phyloP scores from a whole-genome alignment of 371 early-diverging fungal genomes.

The Mortierella sp. region DNA sequence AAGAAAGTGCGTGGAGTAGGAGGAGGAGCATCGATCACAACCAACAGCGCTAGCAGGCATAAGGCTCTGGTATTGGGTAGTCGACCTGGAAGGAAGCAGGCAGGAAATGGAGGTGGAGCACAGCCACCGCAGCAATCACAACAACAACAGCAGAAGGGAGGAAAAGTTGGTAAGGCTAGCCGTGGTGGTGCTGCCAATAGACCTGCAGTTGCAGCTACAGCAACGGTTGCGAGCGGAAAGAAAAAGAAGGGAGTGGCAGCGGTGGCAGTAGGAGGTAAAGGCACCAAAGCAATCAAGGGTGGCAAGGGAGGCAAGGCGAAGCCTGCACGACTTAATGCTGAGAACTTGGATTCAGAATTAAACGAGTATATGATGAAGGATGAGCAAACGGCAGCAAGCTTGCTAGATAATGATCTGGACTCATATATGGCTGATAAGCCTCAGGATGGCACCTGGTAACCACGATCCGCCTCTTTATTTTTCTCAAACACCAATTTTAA shows the following conservation, averaged over 20 bases:
- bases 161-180: neutral
- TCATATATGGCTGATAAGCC: constrained; percentile 48
- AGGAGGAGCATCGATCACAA: neutral
- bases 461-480: too few relatives aligned
- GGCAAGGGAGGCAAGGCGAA: constrained; percentile 14
- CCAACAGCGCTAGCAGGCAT: constrained; percentile 19
- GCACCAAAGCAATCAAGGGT: constrained; percentile 19
- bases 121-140: neutral
- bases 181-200: constrained; percentile 4
- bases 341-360: constrained; percentile 38
- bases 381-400: constrained; percentile 27
- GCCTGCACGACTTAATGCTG: constrained; percentile 7
- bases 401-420: constrained; percentile 48
- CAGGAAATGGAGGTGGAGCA: constrained; percentile 10
- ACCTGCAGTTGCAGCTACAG: constrained; percentile 2
- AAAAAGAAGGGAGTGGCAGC: constrained; percentile 10
- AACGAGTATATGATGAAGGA: constrained; percentile 49
- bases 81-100: constrained; percentile 23
- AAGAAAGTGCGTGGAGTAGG: neutral
- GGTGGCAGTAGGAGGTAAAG: constrained; percentile 11
- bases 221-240: neutral
- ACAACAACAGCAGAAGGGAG: neutral
- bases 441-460: constrained; percentile 12
- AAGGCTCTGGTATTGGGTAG: constrained; percentile 30
- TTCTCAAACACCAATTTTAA: too few relatives aligned